Evolutionary conservation across 176 grass and related monocot species (phyloP).

Genomic region (Juncus effusus): DNA sequence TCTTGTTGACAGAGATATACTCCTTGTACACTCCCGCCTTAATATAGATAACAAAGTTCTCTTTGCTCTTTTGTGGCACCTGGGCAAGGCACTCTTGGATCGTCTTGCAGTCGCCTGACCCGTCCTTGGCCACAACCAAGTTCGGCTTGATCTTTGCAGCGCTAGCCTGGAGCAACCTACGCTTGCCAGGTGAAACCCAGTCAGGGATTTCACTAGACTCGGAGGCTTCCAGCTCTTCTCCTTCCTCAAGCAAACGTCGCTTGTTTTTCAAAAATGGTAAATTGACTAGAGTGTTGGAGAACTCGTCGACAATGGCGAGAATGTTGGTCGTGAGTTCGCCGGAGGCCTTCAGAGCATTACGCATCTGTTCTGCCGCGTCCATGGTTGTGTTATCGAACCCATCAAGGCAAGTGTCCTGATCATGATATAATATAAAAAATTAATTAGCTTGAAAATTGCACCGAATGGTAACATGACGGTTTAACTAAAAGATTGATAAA

Average conservation of each 20-base stretch:
- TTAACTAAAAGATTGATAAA: not conserved
- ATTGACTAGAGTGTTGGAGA: conserved; percentile 34
- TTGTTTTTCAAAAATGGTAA: conserved; percentile 29
- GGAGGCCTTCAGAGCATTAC: conserved; percentile 49
- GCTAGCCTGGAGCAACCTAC: conserved; percentile 26
- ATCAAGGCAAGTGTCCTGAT: conserved; percentile 72
- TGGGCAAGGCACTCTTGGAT: conserved; percentile 44
- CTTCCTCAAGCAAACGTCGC: conserved; percentile 28
- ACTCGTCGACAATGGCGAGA: conserved; percentile 55
- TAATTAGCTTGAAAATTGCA: no score
- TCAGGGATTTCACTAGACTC: conserved; percentile 6
- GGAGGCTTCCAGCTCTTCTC: not conserved
- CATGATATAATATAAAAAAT: not conserved
- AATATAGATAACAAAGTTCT: conserved; percentile 42
- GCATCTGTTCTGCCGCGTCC: conserved; percentile 57
- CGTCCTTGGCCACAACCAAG: conserved; percentile 53
- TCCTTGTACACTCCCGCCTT: conserved; percentile 62
- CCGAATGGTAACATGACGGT: no score
- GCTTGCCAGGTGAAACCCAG: conserved; percentile 17
- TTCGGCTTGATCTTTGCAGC: conserved; percentile 38
- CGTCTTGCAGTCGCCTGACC: conserved; percentile 57
- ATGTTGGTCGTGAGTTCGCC: conserved; percentile 78
- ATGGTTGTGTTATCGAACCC: conserved; percentile 62
- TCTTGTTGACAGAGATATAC: conserved; percentile 38
- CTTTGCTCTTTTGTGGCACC: conserved; percentile 28